A percentile compares a stretch with the other conserved stretches of the same genome.
These are phyloP conservation scores for Solanum hybrid DNA, from an alignment of 305 asterid genomes.

Conservation along the genomic window DNA sequence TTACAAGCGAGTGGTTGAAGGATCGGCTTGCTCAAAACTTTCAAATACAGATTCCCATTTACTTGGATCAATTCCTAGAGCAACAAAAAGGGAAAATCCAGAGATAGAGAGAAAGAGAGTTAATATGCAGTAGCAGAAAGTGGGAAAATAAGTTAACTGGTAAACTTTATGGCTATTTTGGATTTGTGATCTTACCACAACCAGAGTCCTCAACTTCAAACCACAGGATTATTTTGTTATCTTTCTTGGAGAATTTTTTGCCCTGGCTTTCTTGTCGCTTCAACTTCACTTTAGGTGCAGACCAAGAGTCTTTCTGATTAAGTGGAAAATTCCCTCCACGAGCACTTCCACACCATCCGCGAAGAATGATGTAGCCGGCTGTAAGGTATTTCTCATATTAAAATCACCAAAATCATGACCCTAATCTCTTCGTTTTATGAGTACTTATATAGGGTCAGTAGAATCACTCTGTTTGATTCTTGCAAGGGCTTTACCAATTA, in stretches of 20 bases:
- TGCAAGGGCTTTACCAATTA: background rate
- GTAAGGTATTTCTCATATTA: constrained; percentile 14
- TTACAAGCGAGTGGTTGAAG: constrained; percentile 90
- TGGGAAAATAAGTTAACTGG: background rate
- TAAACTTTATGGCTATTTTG: background rate
- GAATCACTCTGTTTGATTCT: background rate
- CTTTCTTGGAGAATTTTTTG: constrained; percentile 42
- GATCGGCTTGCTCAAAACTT: constrained; percentile 96
- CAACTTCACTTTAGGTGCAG: constrained; percentile 36
- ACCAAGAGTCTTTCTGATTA: constrained; percentile 36
- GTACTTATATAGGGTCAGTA: background rate
- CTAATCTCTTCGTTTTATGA: background rate
- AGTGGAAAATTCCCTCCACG: constrained; percentile 17
- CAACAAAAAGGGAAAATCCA: background rate
- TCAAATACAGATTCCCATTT: constrained; percentile 96
- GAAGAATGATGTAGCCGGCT: constrained; percentile 75
- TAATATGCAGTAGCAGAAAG: constrained; percentile 1
- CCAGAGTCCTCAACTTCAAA: constrained; percentile 94
- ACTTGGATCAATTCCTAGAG: constrained; percentile 69
- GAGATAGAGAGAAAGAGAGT: background rate
- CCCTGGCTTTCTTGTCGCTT: constrained; percentile 32
- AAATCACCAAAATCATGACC: constrained; percentile 1
- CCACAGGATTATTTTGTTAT: constrained; percentile 55
- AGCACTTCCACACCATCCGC: constrained; percentile 80
- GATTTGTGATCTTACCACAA: constrained; percentile 50